phyloP scores from a whole-genome alignment of 2,329 filamentous ascomycete species.

The Rhexocercosporidium sp. region DNA sequence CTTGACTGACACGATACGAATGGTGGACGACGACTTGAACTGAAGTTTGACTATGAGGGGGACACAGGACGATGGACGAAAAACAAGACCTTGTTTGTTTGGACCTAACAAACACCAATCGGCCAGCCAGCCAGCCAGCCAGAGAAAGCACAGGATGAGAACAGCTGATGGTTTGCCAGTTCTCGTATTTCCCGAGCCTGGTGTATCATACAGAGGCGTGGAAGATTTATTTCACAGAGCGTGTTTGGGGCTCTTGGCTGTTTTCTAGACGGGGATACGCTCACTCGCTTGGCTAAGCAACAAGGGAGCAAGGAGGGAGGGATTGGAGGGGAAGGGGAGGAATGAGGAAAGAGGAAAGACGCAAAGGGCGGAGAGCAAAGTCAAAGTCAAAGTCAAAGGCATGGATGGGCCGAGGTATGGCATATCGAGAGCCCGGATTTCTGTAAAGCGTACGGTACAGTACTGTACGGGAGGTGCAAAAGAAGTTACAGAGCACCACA shows the following conservation, averaged over 20 bases:
- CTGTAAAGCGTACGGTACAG: too few species aligned
- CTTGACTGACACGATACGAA: neutral
- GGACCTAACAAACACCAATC: neutral
- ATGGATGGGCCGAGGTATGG: neutral
- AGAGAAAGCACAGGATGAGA: neutral
- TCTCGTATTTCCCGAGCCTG: neutral
- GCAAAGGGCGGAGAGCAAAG: neutral
- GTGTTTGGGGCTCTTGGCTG: conserved; percentile 2
- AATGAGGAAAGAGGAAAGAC: neutral
- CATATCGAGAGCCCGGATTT: neutral
- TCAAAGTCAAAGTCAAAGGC: neutral
- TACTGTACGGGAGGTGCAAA: neutral
- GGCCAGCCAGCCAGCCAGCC: neutral
- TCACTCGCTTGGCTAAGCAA: neutral
- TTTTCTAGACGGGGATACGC: neutral
- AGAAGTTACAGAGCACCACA: neutral
- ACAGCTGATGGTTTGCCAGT: neutral
- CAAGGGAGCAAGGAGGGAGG: neutral
- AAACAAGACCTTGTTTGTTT: conserved; percentile 5
- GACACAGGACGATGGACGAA: neutral
- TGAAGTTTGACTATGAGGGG: too few species aligned
- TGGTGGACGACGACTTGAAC: neutral
- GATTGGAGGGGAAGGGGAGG: too few species aligned
- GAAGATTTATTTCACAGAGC: conserved; percentile 1
- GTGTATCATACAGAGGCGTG: neutral